A percentile compares a stretch with the other conserved stretches of the same genome.
Evolutionary conservation across 1,284 basidiomycete species (phyloP).

Genomic region (Ganoderma multipileum): DNA sequence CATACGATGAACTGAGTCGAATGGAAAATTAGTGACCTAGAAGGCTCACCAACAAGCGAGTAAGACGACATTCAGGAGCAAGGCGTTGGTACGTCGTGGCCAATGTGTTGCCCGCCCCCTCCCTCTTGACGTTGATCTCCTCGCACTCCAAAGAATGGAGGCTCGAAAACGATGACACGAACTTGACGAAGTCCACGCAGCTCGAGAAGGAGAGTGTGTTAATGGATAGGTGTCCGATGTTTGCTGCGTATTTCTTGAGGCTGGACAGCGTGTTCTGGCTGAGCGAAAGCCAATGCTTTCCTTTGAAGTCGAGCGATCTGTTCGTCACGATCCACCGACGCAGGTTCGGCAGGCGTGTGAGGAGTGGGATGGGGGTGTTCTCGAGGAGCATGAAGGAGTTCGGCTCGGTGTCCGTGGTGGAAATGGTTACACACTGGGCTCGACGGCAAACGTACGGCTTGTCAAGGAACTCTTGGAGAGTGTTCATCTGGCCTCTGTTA

Average conservation of each 20-base stretch:
- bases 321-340: slow-evolving; percentile 1
- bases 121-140: slow-evolving; percentile 2
- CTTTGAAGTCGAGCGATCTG: background rate
- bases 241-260: background rate
- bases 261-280: background rate
- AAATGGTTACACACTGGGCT: background rate
- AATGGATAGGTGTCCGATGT: background rate
- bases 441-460: background rate
- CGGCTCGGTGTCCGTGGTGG: background rate
- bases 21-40: background rate
- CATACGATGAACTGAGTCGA: background rate
- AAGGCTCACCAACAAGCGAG: background rate
- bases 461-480: slow-evolving; percentile 1
- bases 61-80: slow-evolving; percentile 1
- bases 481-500: background rate
- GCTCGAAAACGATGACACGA: background rate
- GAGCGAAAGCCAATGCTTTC: background rate
- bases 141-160: background rate
- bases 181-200: background rate
- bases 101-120: background rate
- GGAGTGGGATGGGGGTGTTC: background rate
- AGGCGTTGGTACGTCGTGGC: background rate
- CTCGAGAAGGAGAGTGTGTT: background rate
- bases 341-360: background rate
- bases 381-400: slow-evolving; percentile 2